These are phyloP conservation scores for Fonsecaea nubica DNA, from an alignment of 2,329 filamentous ascomycete species.

Conservation along the genomic window DNA sequence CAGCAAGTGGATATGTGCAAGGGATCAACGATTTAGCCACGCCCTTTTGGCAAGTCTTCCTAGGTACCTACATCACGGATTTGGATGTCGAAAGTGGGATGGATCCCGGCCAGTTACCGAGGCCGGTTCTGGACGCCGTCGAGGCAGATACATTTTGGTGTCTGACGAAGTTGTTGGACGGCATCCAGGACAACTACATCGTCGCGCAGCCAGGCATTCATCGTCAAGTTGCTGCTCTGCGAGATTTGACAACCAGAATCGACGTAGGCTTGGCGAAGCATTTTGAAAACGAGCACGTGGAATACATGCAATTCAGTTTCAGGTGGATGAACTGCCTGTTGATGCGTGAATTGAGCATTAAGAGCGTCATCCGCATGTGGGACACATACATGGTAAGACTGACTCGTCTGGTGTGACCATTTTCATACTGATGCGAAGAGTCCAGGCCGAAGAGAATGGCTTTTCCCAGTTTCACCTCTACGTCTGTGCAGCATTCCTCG, in stretches of 20 bases:
- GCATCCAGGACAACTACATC: slow-evolving; percentile 99
- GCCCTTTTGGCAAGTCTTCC: slow-evolving; percentile 97
- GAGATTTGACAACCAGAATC: slow-evolving; percentile 89
- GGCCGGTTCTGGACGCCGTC: slow-evolving; percentile 89
- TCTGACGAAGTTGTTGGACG: slow-evolving; percentile 94
- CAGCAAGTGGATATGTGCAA: slow-evolving; percentile 96
- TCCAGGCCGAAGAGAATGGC: slow-evolving; percentile 92
- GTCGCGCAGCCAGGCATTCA: slow-evolving; percentile 97
- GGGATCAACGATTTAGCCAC: slow-evolving; percentile 98
- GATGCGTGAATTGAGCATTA: slow-evolving; percentile 96
- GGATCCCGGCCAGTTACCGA: slow-evolving; percentile 93
- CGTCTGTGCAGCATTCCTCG: slow-evolving; percentile 94
- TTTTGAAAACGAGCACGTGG: slow-evolving; percentile 86
- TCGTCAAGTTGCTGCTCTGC: slow-evolving; percentile 84
- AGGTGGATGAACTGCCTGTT: slow-evolving; percentile 99
- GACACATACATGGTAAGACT: slow-evolving; percentile 91
- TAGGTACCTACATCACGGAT: slow-evolving; percentile 94
- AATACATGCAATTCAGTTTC: slow-evolving; percentile 99
- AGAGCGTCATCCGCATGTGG: slow-evolving; percentile 98
- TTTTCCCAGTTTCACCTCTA: slow-evolving; percentile 99
- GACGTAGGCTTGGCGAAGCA: slow-evolving; percentile 84
- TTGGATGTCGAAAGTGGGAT: slow-evolving; percentile 90
- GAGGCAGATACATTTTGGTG: slow-evolving; percentile 99
- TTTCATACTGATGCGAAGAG: slow-evolving; percentile 4
- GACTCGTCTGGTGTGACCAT: neutral